phyloP scores from a whole-genome alignment of 257 asterid species.

The Ilex aquifolium region DNA sequence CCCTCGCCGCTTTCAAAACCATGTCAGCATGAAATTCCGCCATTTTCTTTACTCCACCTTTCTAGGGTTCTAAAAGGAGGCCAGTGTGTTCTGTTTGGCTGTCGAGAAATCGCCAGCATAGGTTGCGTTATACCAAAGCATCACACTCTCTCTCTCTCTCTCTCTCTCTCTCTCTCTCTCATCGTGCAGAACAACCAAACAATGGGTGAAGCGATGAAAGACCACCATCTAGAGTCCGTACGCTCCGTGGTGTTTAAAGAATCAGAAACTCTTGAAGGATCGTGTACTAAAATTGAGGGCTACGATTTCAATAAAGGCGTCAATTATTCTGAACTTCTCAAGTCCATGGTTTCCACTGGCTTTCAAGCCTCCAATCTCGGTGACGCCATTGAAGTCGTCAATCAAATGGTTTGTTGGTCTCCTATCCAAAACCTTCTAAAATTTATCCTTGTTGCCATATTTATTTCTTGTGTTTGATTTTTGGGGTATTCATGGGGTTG shows the following conservation, averaged over 20 bases:
- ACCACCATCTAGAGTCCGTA: conserved; percentile 35
- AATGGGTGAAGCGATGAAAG: conserved; percentile 39
- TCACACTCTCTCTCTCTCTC: no score
- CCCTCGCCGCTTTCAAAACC: no score
- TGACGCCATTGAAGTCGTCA: conserved; percentile 75
- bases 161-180: no score
- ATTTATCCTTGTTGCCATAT: neutral
- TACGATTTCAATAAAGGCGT: conserved; percentile 85
- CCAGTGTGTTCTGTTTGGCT: no score
- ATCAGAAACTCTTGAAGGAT: conserved; percentile 60
- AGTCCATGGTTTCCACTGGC: conserved; percentile 73
- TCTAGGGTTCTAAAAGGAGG: no score
- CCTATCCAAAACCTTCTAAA: neutral
- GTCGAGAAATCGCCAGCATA: no score
- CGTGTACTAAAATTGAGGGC: conserved; percentile 54
- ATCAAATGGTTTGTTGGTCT: conserved; percentile 59
- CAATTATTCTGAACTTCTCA: conserved; percentile 54
- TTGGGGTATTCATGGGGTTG: conserved; percentile 20
- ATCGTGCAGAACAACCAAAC: neutral
- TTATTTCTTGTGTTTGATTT: neutral
- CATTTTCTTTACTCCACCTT: no score
- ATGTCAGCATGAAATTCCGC: no score
- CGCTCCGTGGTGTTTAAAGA: conserved; percentile 57
- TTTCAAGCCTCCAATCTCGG: conserved; percentile 96
- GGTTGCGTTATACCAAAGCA: no score